Percentiles rank a stretch among this genome's conserved stretches.
Evolutionary conservation across 169 alveolate species (phyloP).

Genomic region (Babesia ovata): DNA sequence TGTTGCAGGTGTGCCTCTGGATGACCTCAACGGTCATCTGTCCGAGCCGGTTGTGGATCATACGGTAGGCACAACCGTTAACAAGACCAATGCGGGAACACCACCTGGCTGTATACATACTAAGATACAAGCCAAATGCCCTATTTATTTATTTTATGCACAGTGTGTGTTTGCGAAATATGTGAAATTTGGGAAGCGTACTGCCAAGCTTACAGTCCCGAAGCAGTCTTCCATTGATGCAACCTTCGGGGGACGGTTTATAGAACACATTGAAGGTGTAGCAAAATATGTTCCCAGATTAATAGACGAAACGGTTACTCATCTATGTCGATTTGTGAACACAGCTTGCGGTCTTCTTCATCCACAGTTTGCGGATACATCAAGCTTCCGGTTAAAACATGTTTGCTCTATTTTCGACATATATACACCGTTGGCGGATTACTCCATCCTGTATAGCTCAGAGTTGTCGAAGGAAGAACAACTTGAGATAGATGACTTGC

Average conservation of each 20-base stretch:
- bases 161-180: constrained; percentile 44
- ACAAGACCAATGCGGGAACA: background rate
- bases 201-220: background rate
- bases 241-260: background rate
- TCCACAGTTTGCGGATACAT: constrained; percentile 48
- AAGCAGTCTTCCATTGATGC: background rate
- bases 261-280: background rate
- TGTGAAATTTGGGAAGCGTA: background rate
- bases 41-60: background rate
- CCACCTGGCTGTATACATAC: constrained; percentile 12
- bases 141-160: constrained; percentile 54
- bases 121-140: constrained; percentile 52
- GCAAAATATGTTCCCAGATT: background rate
- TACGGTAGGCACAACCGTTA: background rate
- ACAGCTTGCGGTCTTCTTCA: constrained; percentile 52
- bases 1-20: constrained; percentile 6
- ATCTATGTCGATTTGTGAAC: constrained; percentile 58
- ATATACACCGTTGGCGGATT: constrained; percentile 42
- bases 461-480: background rate
- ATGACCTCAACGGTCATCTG: background rate
- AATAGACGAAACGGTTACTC: constrained; percentile 28
- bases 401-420: constrained; percentile 52
- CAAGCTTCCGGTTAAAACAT: constrained; percentile 7
- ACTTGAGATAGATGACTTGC: background rate
- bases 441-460: background rate